Evolutionary conservation across 306 rosid species (phyloP).

Genomic region (Ormosia emarginata): DNA sequence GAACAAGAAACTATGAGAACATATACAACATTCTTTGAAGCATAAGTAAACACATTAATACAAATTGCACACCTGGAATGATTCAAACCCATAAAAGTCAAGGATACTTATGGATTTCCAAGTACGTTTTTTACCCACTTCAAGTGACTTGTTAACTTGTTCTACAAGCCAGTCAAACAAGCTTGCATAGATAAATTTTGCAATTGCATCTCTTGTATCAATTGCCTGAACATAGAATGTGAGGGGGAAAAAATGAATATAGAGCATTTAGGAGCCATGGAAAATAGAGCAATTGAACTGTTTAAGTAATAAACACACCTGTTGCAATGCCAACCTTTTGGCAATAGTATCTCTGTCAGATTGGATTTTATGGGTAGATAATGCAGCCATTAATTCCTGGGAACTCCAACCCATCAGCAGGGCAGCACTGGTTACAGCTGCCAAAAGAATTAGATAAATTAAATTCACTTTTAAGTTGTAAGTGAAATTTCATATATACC

Average conservation of each 20-base stretch:
- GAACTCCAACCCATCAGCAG: slow-evolving; percentile 81
- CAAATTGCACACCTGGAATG: slow-evolving; percentile 62
- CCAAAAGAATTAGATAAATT: slow-evolving; percentile 23
- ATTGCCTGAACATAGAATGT: slow-evolving; percentile 56
- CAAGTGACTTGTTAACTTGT: slow-evolving; percentile 72
- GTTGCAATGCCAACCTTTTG: slow-evolving; percentile 54
- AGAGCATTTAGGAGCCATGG: slow-evolving; percentile 18
- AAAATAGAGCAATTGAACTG: slow-evolving; percentile 14
- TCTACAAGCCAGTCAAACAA: slow-evolving; percentile 92
- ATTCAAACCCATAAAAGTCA: slow-evolving; percentile 85
- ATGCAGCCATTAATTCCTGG: slow-evolving; percentile 53
- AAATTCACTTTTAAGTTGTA: background rate
- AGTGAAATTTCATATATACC: slow-evolving; percentile 4
- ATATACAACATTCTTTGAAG: slow-evolving; percentile 11
- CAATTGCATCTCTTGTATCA: slow-evolving; percentile 72
- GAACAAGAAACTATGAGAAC: slow-evolving; percentile 23
- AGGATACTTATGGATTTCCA: slow-evolving; percentile 79
- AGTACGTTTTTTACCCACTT: slow-evolving; percentile 36
- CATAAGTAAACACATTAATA: slow-evolving; percentile 1
- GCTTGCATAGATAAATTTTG: slow-evolving; percentile 70
- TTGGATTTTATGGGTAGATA: slow-evolving; percentile 45
- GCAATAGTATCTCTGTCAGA: slow-evolving; percentile 42
- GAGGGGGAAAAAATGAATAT: background rate
- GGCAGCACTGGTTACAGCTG: slow-evolving; percentile 76
- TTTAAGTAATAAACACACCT: slow-evolving; percentile 47